Evolutionary conservation across 371 early-diverging fungal genomes (phyloP).

Genomic region (Mortierella sp.): DNA sequence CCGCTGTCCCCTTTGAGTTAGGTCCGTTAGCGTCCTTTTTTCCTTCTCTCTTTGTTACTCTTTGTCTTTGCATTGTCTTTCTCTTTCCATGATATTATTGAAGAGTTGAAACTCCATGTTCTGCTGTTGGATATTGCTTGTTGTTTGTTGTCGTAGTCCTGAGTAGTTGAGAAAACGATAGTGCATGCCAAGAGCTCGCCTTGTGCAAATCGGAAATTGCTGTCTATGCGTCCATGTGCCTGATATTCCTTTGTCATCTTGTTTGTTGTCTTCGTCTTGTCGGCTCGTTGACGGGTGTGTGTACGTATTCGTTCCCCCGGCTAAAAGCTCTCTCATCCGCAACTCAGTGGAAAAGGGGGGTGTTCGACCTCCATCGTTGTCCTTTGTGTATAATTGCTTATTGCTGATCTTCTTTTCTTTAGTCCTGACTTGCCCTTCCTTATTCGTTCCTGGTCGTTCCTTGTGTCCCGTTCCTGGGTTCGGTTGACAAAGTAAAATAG

Average conservation of each 20-base stretch:
- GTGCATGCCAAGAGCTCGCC: background rate
- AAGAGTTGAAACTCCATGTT: too few relatives aligned
- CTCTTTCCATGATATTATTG: too few relatives aligned
- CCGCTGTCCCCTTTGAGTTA: background rate
- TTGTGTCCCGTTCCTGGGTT: background rate
- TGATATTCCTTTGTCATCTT: background rate
- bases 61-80: background rate
- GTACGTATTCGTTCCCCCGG: background rate
- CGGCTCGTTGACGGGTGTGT: too few relatives aligned
- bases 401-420: background rate
- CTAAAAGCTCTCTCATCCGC: constrained; percentile 7
- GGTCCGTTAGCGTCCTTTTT: background rate
- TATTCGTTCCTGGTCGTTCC: background rate
- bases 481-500: background rate
- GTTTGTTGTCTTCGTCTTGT: background rate
- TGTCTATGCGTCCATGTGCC: background rate
- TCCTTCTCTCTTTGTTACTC: background rate
- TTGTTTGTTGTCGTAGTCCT: background rate
- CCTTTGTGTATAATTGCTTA: background rate
- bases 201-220: background rate
- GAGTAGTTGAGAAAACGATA: background rate
- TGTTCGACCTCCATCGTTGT: too few relatives aligned
- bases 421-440: background rate
- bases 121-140: too few relatives aligned
- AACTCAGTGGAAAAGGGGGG: too few relatives aligned